Evolutionary conservation across 2,329 filamentous ascomycete species (phyloP).

Genomic region (Alternaria rosae): DNA sequence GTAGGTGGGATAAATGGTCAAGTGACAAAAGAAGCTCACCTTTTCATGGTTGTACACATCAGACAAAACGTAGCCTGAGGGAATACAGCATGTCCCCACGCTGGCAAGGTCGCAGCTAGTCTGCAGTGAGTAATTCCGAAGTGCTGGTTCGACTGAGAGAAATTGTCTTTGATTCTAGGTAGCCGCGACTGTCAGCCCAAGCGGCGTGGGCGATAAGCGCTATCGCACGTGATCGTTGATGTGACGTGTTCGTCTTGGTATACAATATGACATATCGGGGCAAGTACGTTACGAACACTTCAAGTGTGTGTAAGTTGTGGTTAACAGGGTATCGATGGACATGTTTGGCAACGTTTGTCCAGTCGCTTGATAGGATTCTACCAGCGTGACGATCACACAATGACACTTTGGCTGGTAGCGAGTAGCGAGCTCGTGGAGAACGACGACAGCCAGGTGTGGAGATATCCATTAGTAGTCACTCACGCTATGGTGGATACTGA

Average conservation of each 20-base stretch:
- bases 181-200: not conserved
- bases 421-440: constrained; percentile 2
- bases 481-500: not conserved
- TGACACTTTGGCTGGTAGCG: not conserved
- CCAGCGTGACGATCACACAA: not conserved
- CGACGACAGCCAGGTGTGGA: constrained; percentile 1
- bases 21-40: too few relatives aligned
- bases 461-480: not conserved
- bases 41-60: too few relatives aligned
- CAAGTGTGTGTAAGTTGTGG: not conserved
- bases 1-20: not conserved
- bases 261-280: not conserved
- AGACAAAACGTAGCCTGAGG: not conserved
- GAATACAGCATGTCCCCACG: not conserved
- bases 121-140: too few relatives aligned
- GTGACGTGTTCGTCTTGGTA: not conserved
- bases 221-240: constrained; percentile 1
- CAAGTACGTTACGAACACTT: not conserved
- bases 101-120: too few relatives aligned
- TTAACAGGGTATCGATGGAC: rapidly evolving
- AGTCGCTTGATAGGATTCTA: not conserved
- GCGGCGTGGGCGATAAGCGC: not conserved
- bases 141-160: not conserved
- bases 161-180: rapidly evolving
- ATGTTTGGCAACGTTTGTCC: not conserved